Base-by-base conservation (phyloP, 2,329 filamentous ascomycete species). In the Paracamarosporium sp. region DNA sequence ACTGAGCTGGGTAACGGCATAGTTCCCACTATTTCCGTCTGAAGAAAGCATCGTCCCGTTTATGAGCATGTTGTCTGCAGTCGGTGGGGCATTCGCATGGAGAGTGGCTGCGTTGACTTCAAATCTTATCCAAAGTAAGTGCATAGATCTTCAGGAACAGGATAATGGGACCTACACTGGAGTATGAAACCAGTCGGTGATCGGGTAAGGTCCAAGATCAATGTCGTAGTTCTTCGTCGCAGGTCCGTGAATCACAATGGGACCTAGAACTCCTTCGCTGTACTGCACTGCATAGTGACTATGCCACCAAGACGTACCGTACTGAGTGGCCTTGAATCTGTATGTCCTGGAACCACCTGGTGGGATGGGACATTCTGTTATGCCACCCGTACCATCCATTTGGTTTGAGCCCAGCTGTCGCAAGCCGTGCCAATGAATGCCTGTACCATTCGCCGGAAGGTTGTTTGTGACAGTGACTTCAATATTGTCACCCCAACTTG, bases 341-440 rank as follows among this genome's bases (percentile, higher is more conserved):
- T 75, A 76, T 3, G 68, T 61, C 31, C 64, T 72, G 8, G 63
- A 69, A n/a, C 62, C 61, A 1, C 85, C 85, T 0, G 88, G 88
- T 5, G 87, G 79, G 57, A 91, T 86, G 1, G 89, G 88, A 61
- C 89, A 92, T 71, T 92, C 88, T 11, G 83, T 85, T 24, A 85
- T 69, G 27, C 82, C 80, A 24, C 76, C 77, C 4, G 79, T 77
- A 11, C 81, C 81, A 60, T 83, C 81, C 62, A 76, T 73, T 43
- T 81, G 68, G 24, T 75, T 74, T 7, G 72, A 73, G 35, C 76
- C 70, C 7, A 79, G 63, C 61, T 82, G 80, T 22, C 80, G 69
- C 11, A 84, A 28, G 0, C 83, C 83, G 59, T 85, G 83, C 79
- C 80, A 85, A 61, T 85, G 82, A 28, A 85, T 76, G 5, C 79